These are phyloP conservation scores for Orbilia javanica DNA, from an alignment of 2,329 filamentous ascomycete genomes.

Conservation along the genomic window DNA sequence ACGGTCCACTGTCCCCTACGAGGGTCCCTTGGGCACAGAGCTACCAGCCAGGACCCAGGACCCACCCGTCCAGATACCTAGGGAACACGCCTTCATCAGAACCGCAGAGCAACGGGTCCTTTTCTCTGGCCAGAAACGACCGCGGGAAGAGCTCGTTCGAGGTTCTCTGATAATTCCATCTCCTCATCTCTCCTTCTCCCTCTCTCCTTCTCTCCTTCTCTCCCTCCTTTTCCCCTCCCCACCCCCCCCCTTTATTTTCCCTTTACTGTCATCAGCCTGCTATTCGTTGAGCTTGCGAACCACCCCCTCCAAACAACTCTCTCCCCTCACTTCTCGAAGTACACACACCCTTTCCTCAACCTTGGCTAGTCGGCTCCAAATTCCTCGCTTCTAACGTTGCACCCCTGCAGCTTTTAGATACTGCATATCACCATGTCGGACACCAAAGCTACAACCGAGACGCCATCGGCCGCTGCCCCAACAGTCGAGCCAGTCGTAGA, in stretches of 20 bases:
- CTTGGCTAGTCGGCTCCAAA: conserved; percentile 59
- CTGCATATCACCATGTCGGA: conserved; percentile 60
- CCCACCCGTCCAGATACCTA: no score
- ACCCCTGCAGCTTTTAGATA: conserved; percentile 20
- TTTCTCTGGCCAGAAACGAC: no score
- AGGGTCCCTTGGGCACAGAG: not conserved
- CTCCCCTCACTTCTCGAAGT: not conserved
- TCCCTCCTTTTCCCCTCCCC: conserved; percentile 61
- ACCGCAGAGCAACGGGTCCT: not conserved
- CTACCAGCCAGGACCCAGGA: no score
- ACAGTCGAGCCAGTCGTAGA: conserved; percentile 33
- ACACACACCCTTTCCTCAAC: not conserved
- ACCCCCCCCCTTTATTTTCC: conserved; percentile 60
- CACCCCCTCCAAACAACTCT: not conserved
- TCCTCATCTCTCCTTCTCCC: conserved; percentile 15
- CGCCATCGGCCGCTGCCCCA: conserved; percentile 60
- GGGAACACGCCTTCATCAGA: not conserved
- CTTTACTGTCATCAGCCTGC: not conserved
- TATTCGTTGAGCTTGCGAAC: not conserved
- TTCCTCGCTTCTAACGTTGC: not conserved
- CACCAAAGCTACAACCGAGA: conserved; percentile 64
- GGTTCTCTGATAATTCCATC: not conserved
- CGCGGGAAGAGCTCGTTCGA: not conserved
- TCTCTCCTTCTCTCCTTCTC: conserved; percentile 62
- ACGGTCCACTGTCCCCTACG: not conserved